Evolutionary conservation across 2,329 filamentous ascomycete species (phyloP), one percentile per base, ranked within the genome.

Genomic region (Epicoccum sorghinum): DNA sequence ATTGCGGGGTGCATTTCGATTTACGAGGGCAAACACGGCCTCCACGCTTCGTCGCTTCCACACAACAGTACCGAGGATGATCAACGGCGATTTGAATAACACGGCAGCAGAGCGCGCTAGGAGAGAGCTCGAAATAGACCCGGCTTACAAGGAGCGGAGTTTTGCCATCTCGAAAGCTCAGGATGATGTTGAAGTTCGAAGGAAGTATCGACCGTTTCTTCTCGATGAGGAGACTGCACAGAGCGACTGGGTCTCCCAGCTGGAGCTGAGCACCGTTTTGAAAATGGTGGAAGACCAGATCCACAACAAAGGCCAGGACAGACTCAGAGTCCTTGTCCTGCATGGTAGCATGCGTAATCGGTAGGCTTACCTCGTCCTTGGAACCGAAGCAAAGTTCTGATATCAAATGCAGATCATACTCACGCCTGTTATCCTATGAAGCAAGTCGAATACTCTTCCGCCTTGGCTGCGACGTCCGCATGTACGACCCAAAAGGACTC

Each of bases 401-500:
- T 62, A 32, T 62, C 18, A 7, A 7, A 6, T 7, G 41, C 50
- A 81, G 83, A 25, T 89, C 86, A 1, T 89, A 85, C 64, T 87
- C 85, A 0, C 75, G 78, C 4, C 77, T 89, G 0, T 75, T 88
- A 2, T 85, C 86, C 1, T 84, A 77, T 35, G 86, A 89, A 70
- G 81, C 80, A 5, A 77, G 78, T 2, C 77, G 86, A 0, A 86
- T 89, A 38, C 80, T 89, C 2, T 83, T 81, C 67, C 81, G 86
- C 3, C 79, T 89, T 0, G 86, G 86, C 23, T 88, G 85, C 64
- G 86, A 89, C 59, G 86, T 89, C 2, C 82, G 86, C 4, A 75
- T 89, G 1, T 89, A 80, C 65, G 73, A 89, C 54, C 86, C 86
- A 0, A 69, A 74, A 0, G 81, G 78, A 1, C 72, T 89, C 0